Percentiles rank a stretch among this genome's conserved stretches.
Evolutionary conservation across 805 yeast genomes (phyloP).

Genomic region (Grigorovia humatica): DNA sequence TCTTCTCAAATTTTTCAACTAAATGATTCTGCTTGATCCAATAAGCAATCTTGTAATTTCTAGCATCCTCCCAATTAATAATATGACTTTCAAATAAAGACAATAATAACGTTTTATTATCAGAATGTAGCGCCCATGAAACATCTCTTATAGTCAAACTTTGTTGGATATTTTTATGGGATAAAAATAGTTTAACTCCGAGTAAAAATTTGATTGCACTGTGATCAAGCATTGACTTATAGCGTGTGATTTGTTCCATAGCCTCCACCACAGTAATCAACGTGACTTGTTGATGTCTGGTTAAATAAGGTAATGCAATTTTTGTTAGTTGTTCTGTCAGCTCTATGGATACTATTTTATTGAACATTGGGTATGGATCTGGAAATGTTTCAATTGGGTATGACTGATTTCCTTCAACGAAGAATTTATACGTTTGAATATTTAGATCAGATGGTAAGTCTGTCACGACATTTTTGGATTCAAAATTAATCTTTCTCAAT

Average conservation of each 20-base stretch:
- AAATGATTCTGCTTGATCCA: constrained; percentile 52
- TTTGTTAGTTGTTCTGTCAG: constrained; percentile 53
- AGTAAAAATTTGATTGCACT: constrained; percentile 65
- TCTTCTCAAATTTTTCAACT: constrained; percentile 45
- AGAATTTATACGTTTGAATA: constrained; percentile 22
- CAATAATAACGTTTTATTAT: constrained; percentile 58
- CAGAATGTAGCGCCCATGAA: constrained; percentile 80
- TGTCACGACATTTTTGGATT: constrained; percentile 23
- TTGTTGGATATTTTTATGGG: constrained; percentile 40
- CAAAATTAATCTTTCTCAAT: constrained; percentile 45
- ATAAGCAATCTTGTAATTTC: constrained; percentile 53
- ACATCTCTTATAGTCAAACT: constrained; percentile 68
- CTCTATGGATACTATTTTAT: constrained; percentile 33
- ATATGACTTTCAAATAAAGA: constrained; percentile 34
- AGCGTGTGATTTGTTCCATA: constrained; percentile 42
- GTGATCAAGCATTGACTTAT: constrained; percentile 25
- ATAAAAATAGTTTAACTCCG: constrained; percentile 57
- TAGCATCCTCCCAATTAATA: constrained; percentile 47
- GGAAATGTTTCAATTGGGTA: constrained; percentile 22
- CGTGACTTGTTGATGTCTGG: constrained; percentile 87
- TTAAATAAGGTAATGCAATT: constrained; percentile 63
- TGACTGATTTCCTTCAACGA: constrained; percentile 13
- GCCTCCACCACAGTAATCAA: constrained; percentile 60
- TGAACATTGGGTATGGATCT: constrained; percentile 35
- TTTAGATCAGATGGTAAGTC: constrained; percentile 27